phyloP scores from a whole-genome alignment of 208 protist genomes.

The Leishmania aethiopica region DNA sequence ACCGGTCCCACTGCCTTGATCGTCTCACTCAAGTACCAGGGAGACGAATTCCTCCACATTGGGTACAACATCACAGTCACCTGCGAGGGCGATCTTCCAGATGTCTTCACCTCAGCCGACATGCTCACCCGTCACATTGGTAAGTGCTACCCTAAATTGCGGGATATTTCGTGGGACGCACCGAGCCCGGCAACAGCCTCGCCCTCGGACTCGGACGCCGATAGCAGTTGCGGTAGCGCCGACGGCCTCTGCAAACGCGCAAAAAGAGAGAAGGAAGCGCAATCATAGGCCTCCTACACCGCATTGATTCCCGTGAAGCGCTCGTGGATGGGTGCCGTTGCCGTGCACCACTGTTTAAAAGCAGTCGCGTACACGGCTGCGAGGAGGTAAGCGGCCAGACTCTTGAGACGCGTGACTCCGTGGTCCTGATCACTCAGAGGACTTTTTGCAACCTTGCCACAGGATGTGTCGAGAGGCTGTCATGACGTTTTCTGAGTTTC shows the following conservation, averaged over 20 bases:
- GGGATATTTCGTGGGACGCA: conserved; percentile 39
- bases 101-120: conserved; percentile 65
- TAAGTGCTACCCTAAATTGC: conserved; percentile 53
- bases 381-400: too few relatives aligned
- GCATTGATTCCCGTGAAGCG: background rate
- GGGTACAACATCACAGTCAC: conserved; percentile 72
- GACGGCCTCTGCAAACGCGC: background rate
- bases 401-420: background rate
- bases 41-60: conserved; percentile 74
- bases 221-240: background rate
- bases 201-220: background rate
- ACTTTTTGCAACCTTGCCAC: background rate
- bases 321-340: background rate
- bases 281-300: background rate
- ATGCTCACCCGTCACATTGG: conserved; percentile 54
- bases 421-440: background rate
- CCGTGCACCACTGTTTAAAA: background rate
- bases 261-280: background rate
- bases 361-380: background rate
- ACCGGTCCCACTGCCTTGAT: conserved; percentile 81
- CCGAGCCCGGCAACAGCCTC: background rate
- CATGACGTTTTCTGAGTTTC: background rate
- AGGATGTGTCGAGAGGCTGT: background rate
- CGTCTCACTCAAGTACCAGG: conserved; percentile 67
- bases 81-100: conserved; percentile 71